A percentile compares a stretch with the other conserved stretches of the same genome.
phyloP scores from a whole-genome alignment of 305 asterid genomes.

The Coffea humblotiana region DNA sequence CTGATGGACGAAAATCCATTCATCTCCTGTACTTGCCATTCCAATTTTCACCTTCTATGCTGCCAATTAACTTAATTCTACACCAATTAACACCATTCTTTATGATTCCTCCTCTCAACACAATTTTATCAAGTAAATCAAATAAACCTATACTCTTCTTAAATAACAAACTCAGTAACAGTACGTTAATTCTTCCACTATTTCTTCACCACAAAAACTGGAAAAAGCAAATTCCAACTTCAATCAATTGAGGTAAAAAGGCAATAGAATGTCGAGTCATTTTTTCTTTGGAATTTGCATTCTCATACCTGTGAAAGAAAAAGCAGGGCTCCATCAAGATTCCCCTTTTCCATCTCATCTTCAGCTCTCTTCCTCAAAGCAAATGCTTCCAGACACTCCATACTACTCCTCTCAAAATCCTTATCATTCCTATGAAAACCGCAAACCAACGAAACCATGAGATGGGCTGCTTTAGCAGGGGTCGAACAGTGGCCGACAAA shows the following conservation, averaged over 20 bases:
- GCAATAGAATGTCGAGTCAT: not conserved
- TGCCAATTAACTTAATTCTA: not conserved
- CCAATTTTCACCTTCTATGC: not conserved
- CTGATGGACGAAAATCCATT: too few species aligned
- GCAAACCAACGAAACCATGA: constrained; percentile 49
- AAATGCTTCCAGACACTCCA: constrained; percentile 70
- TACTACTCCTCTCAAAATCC: constrained; percentile 26
- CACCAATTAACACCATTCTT: too few species aligned
- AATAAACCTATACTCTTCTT: too few species aligned
- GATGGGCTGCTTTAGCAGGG: constrained; percentile 57
- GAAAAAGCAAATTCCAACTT: not conserved
- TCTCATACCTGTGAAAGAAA: constrained; percentile 66
- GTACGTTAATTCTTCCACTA: not conserved
- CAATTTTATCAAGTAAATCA: too few species aligned
- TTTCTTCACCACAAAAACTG: not conserved
- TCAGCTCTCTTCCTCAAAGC: constrained; percentile 84
- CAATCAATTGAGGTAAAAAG: not conserved
- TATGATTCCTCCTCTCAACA: too few species aligned
- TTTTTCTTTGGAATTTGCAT: not conserved
- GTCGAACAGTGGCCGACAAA: constrained; percentile 72
- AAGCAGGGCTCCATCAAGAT: constrained; percentile 46
- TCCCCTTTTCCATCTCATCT: constrained; percentile 50
- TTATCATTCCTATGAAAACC: constrained; percentile 31
- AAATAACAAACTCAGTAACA: too few species aligned
- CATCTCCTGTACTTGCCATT: not conserved